Evolutionary conservation across 257 asterid genomes (phyloP).

Genomic region (Capsicum rhomboideum): DNA sequence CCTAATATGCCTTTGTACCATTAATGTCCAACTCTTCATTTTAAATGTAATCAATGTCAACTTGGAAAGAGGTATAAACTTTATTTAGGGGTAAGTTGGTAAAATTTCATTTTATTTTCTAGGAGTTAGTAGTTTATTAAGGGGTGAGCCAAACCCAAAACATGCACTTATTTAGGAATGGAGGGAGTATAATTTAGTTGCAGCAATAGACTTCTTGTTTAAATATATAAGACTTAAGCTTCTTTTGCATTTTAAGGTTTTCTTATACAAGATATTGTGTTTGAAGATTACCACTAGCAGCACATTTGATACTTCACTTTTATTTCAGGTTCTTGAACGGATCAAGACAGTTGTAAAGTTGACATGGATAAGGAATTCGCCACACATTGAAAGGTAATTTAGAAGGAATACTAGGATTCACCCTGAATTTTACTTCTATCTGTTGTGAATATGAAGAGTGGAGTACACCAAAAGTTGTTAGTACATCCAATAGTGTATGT

Average conservation of each 20-base stretch:
- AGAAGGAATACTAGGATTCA: background rate
- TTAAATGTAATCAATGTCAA: too few species aligned
- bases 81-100: too few species aligned
- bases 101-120: too few species aligned
- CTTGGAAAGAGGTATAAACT: too few species aligned
- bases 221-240: background rate
- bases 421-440: background rate
- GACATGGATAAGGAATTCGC: conserved; percentile 84
- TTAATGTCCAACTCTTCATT: too few species aligned
- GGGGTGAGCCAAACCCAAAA: too few species aligned
- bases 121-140: too few species aligned
- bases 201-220: background rate
- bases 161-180: too few species aligned
- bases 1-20: too few species aligned
- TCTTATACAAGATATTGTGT: background rate
- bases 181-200: background rate
- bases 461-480: background rate
- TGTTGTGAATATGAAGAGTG: background rate
- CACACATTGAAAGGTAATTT: conserved; percentile 56
- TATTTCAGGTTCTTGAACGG: conserved; percentile 67
- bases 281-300: background rate
- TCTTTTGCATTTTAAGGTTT: background rate
- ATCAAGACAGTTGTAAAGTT: conserved; percentile 47
- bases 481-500: background rate
- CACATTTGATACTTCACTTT: conserved; percentile 4